phyloP scores from a whole-genome alignment of 345 rosid genomes.

The Turnera subulata region DNA sequence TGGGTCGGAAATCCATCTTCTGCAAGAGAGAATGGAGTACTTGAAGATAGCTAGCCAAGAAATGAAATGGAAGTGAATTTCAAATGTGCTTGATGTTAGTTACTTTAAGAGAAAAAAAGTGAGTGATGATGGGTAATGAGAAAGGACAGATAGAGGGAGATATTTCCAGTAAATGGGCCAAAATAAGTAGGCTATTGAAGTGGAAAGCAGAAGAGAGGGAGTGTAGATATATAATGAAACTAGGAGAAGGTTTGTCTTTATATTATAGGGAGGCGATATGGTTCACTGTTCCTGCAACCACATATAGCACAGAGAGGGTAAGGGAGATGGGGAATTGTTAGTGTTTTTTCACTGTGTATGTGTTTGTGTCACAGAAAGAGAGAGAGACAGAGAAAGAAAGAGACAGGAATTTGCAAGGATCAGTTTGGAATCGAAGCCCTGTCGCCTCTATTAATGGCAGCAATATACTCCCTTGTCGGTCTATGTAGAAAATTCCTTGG shows the following conservation, averaged over 20 bases:
- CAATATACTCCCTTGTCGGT: slow-evolving; percentile 75
- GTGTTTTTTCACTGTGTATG: neutral
- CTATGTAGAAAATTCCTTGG: slow-evolving; percentile 13
- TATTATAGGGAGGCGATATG: slow-evolving; percentile 36
- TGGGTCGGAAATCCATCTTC: slow-evolving; percentile 60
- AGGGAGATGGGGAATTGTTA: slow-evolving; percentile 5
- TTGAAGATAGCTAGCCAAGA: too few species aligned
- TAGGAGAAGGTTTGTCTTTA: slow-evolving; percentile 11
- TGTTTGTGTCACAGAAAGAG: neutral
- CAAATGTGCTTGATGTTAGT: neutral
- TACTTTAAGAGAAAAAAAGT: too few species aligned
- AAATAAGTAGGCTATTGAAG: neutral
- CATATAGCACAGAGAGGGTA: slow-evolving; percentile 20
- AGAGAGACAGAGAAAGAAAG: slow-evolving; percentile 30
- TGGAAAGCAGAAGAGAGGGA: neutral
- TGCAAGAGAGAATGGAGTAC: neutral
- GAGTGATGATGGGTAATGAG: neutral
- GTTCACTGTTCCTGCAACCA: slow-evolving; percentile 40
- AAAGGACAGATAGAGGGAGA: neutral
- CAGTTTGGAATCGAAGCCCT: slow-evolving; percentile 67
- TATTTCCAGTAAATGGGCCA: slow-evolving; percentile 1
- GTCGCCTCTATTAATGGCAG: slow-evolving; percentile 88
- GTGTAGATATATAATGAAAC: slow-evolving; percentile 2
- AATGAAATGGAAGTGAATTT: too few species aligned
- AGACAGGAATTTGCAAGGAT: slow-evolving; percentile 55